Evolutionary conservation across 805 yeast species (phyloP), one percentile per base, ranked within the genome.

Genomic region (Spathaspora hagerdaliae): DNA sequence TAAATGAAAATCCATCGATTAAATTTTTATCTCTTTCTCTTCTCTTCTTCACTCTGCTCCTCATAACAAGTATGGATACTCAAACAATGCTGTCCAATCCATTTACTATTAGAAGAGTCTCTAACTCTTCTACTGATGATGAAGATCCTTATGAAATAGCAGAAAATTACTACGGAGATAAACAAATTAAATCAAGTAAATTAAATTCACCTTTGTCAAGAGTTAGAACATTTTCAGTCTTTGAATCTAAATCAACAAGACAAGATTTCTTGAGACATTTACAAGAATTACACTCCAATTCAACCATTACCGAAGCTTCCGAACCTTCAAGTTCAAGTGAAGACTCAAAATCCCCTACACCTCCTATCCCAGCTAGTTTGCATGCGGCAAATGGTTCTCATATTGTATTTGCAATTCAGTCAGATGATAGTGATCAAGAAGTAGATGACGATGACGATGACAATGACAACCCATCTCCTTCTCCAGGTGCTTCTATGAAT

Each of bases 81-180:
- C 32, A 29, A 12, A 27, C 11, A 32, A 35, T 33, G 39, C 38
- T 32, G 33, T 36, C 45, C 13, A 42, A 42, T 36, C 47, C 46
- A 13, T 50, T 47, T 14, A 50, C n/a, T 26, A 60, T 59, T 47
- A 54, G 60, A 41, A 55, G 73, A 49, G 31, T 36, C 15, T 36
- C 39, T 2, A 44, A 56, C 36, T 70, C 77, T 2, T 75, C 82
- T 4, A 47, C 58, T 1, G 56, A 68, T 27, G 81, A 76, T 31
- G 78, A 75, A n/a, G 83, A 84, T 57, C 94, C 94, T 0, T 83
- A 72, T 51, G 83, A 84, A 13, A 64, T 69, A n/a, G 77, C 92
- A 0, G 91, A 84, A 41, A 69, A 75, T 26, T 86, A 86, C 60
- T 85, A 86, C 61, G 87, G 87, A 5, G 81, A 85, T 1, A 59